Conservation (phyloP, 116 monocot species). For the Thalassia testudinum region DNA sequence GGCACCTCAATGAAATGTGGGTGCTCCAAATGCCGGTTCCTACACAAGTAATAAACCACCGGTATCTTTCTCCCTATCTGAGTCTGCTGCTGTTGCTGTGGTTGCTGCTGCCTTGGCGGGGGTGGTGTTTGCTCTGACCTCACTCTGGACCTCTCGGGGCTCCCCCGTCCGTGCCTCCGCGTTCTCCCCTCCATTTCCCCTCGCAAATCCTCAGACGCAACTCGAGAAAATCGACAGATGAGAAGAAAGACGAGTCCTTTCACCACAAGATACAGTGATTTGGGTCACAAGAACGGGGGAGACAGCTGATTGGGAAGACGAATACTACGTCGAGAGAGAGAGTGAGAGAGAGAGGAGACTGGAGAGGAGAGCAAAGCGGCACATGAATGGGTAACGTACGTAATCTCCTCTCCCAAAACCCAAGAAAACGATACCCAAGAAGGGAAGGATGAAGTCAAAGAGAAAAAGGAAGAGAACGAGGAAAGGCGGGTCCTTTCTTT, state of each 20-base stretch:
- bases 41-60: slow-evolving; percentile 80
- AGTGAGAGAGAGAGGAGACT: neutral
- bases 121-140: slow-evolving; percentile 6
- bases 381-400: too few species aligned
- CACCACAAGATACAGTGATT: too few species aligned
- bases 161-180: slow-evolving; percentile 21
- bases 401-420: too few species aligned
- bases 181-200: slow-evolving; percentile 26
- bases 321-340: neutral
- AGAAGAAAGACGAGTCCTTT: neutral
- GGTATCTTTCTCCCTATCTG: slow-evolving; percentile 30
- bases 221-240: neutral
- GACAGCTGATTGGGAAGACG: neutral
- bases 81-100: slow-evolving; percentile 1
- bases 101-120: slow-evolving; percentile 5
- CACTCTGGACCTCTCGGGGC: slow-evolving; percentile 14
- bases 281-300: neutral
- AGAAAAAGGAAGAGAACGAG: too few species aligned
- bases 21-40: slow-evolving; percentile 83
- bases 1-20: slow-evolving; percentile 98
- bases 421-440: too few species aligned
- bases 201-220: neutral
- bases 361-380: neutral
- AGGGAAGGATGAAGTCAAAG: too few species aligned
- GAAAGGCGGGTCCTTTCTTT: too few species aligned